These are phyloP conservation scores for Arthrobotrys sinensis DNA, from an alignment of 2,329 filamentous ascomycete genomes.

Conservation along the genomic window DNA sequence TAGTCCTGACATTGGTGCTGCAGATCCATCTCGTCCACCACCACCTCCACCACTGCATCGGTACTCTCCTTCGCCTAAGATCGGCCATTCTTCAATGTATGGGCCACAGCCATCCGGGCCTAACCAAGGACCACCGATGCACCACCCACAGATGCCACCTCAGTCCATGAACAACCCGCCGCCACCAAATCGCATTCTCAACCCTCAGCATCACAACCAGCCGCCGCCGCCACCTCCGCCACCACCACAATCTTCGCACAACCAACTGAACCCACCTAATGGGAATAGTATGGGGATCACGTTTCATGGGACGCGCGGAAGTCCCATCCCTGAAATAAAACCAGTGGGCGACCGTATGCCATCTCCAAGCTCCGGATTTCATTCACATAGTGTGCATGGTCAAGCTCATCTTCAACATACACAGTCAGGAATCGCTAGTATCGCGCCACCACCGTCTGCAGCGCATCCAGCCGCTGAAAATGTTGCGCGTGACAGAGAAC, in stretches of 20 bases:
- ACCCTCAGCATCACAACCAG: constrained; percentile 65
- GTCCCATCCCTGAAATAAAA: constrained; percentile 86
- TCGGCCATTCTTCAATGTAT: constrained; percentile 64
- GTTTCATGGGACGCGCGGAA: constrained; percentile 67
- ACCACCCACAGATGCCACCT: constrained; percentile 68
- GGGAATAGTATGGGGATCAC: constrained; percentile 75
- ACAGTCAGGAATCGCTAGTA: constrained; percentile 79
- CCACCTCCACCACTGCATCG: constrained; percentile 68
- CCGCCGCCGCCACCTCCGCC: constrained; percentile 68
- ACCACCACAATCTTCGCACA: constrained; percentile 62
- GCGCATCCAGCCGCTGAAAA: constrained; percentile 79
- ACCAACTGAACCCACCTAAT: constrained; percentile 71
- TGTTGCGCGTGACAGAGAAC: constrained; percentile 73
- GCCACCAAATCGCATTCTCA: constrained; percentile 68
- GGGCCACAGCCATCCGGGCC: constrained; percentile 73
- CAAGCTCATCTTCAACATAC: constrained; percentile 79
- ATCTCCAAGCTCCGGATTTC: constrained; percentile 86
- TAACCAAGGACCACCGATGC: constrained; percentile 66
- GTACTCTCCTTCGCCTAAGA: constrained; percentile 63
- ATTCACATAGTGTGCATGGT: constrained; percentile 73
- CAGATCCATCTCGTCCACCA: constrained; percentile 66
- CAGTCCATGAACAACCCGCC: constrained; percentile 70
- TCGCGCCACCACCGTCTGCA: constrained; percentile 77
- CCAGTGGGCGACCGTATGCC: constrained; percentile 86
- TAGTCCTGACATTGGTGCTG: constrained; percentile 62